Evolutionary conservation across 2,329 filamentous ascomycete species (phyloP).

Genomic region (Fusarium sp.): DNA sequence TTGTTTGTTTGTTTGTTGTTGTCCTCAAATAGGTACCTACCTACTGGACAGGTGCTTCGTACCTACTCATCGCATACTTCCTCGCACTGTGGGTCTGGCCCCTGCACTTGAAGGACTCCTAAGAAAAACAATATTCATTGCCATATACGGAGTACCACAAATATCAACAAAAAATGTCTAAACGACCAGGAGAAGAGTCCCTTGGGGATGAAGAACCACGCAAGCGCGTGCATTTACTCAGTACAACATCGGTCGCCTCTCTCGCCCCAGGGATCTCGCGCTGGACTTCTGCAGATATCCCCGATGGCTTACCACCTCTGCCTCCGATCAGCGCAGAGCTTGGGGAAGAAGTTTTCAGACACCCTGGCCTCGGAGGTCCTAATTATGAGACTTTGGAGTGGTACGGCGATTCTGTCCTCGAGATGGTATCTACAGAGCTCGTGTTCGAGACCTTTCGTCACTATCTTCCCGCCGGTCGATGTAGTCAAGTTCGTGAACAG

Average conservation of each 20-base stretch:
- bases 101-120: conserved; percentile 1
- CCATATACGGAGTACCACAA: background rate
- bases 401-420: conserved; percentile 88
- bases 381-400: conserved; percentile 89
- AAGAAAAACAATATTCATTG: background rate
- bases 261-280: conserved; percentile 40
- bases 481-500: conserved; percentile 81
- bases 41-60: too few species aligned
- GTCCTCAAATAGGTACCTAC: too few species aligned
- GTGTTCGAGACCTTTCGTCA: conserved; percentile 78
- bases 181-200: conserved; percentile 8
- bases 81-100: conserved; percentile 9
- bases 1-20: too few species aligned
- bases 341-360: conserved; percentile 75
- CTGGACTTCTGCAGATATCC: conserved; percentile 66
- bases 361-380: conserved; percentile 62
- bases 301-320: conserved; percentile 65
- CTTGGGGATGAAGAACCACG: conserved; percentile 16
- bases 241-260: conserved; percentile 3
- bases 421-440: conserved; percentile 79
- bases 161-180: conserved; percentile 19
- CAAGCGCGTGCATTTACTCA: conserved; percentile 33
- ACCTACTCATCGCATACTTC: background rate
- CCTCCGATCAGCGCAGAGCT: conserved; percentile 73
- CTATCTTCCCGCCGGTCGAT: conserved; percentile 73